A percentile compares a stretch with the other conserved stretches of the same genome.
These are phyloP conservation scores for Colletotrichum melonis DNA, from an alignment of 2,329 filamentous ascomycete species.

Conservation along the genomic window DNA sequence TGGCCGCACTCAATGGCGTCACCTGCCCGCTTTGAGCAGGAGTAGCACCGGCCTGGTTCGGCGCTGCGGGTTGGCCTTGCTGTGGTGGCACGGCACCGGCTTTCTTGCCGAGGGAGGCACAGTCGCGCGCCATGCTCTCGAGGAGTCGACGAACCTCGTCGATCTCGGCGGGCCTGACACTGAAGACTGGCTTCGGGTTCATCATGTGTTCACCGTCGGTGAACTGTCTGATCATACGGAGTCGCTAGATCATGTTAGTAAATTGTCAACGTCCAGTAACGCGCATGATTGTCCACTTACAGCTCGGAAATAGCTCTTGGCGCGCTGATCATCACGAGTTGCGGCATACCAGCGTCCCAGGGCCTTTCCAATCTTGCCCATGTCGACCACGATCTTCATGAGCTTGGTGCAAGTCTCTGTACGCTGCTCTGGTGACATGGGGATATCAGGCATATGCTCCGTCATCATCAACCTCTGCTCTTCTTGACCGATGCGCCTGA, in stretches of 20 bases:
- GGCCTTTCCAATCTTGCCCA: slow-evolving; percentile 56
- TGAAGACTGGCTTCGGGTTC: slow-evolving; percentile 60
- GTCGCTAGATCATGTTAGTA: slow-evolving; percentile 58
- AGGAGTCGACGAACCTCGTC: slow-evolving; percentile 61
- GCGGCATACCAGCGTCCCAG: slow-evolving; percentile 61
- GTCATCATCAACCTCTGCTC: slow-evolving; percentile 51
- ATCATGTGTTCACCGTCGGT: slow-evolving; percentile 59
- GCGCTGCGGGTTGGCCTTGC: slow-evolving; percentile 36
- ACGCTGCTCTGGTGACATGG: slow-evolving; percentile 58
- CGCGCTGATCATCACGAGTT: slow-evolving; percentile 61
- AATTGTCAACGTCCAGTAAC: neutral
- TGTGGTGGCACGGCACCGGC: slow-evolving; percentile 17
- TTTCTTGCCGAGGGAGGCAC: slow-evolving; percentile 46
- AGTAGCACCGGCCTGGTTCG: slow-evolving; percentile 39
- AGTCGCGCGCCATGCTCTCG: slow-evolving; percentile 63
- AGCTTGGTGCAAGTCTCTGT: slow-evolving; percentile 58
- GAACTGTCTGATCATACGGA: slow-evolving; percentile 66
- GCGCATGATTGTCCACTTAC: slow-evolving; percentile 51
- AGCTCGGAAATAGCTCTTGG: slow-evolving; percentile 63
- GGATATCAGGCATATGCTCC: slow-evolving; percentile 57
- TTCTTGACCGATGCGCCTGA: slow-evolving; percentile 51
- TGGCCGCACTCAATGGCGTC: slow-evolving; percentile 56
- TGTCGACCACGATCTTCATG: slow-evolving; percentile 51
- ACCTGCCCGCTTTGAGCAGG: slow-evolving; percentile 27
- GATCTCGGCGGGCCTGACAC: slow-evolving; percentile 62